Percentiles rank a stretch among this genome's conserved stretches.
Evolutionary conservation across 805 yeast species (phyloP).

Genomic region (Saccharomycopsis malanga): DNA sequence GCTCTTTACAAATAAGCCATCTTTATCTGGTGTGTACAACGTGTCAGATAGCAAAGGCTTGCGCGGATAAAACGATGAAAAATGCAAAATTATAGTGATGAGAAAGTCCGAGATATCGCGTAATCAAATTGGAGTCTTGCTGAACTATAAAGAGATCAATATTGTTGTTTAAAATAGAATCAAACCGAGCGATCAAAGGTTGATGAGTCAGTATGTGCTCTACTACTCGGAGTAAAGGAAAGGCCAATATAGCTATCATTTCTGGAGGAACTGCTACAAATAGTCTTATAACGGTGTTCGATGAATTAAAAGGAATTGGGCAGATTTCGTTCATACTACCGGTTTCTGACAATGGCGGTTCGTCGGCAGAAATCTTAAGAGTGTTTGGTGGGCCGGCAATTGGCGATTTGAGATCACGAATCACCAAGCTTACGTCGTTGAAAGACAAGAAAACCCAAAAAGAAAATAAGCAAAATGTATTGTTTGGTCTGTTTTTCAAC

Average conservation of each 20-base stretch:
- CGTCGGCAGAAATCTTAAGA: slow-evolving; percentile 80
- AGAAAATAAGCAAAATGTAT: not conserved
- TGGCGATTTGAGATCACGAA: slow-evolving; percentile 82
- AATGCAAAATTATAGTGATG: too few relatives aligned
- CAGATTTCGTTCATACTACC: slow-evolving; percentile 66
- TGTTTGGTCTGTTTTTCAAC: slow-evolving; percentile 24
- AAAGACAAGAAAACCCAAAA: slow-evolving; percentile 22
- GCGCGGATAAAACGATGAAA: too few relatives aligned
- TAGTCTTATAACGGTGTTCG: slow-evolving; percentile 55
- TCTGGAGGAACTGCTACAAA: slow-evolving; percentile 90
- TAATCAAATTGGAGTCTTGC: too few relatives aligned
- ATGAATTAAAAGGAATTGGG: slow-evolving; percentile 31
- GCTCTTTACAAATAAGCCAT: too few relatives aligned
- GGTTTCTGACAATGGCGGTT: slow-evolving; percentile 89
- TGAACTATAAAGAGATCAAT: too few relatives aligned
- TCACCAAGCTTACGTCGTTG: slow-evolving; percentile 58
- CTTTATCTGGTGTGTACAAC: too few relatives aligned
- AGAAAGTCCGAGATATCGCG: too few relatives aligned
- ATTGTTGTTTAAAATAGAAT: too few relatives aligned
- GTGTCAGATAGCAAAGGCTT: too few relatives aligned
- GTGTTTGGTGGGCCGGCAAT: slow-evolving; percentile 93
- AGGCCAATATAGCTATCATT: slow-evolving; percentile 24
- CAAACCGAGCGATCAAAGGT: too few relatives aligned
- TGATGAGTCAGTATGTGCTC: too few relatives aligned
- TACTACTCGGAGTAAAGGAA: too few relatives aligned